A percentile compares a stretch with the other conserved stretches of the same genome.
Evolutionary conservation across 2,329 filamentous ascomycete genomes (phyloP).

Genomic region (Tolypocladium nubicola): DNA sequence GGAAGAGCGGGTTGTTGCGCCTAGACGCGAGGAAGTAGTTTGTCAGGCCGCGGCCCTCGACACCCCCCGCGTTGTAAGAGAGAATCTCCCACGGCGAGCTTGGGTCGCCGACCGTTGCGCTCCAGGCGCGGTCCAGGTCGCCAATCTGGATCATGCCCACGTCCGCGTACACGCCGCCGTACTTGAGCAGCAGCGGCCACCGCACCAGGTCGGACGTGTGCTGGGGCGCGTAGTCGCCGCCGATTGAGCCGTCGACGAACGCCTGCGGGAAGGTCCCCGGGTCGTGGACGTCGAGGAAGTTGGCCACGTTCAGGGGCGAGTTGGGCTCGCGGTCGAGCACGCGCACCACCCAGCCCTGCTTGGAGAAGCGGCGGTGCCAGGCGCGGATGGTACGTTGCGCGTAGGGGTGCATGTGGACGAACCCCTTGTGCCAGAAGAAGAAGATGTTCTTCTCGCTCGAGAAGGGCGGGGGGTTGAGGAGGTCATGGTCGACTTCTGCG

Average conservation of each 20-base stretch:
- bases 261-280: slow-evolving; percentile 33
- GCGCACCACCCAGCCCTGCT: slow-evolving; percentile 40
- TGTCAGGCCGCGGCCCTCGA: slow-evolving; percentile 23
- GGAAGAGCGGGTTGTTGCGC: slow-evolving; percentile 35
- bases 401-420: slow-evolving; percentile 36
- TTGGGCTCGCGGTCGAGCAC: slow-evolving; percentile 33
- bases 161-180: slow-evolving; percentile 49
- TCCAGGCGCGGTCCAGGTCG: slow-evolving; percentile 44
- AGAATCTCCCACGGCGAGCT: slow-evolving; percentile 35
- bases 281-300: slow-evolving; percentile 36
- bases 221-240: slow-evolving; percentile 38
- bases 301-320: slow-evolving; percentile 36
- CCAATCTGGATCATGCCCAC: slow-evolving; percentile 47
- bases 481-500: slow-evolving; percentile 29
- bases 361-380: slow-evolving; percentile 42
- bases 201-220: slow-evolving; percentile 49
- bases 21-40: slow-evolving; percentile 37
- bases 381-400: slow-evolving; percentile 40
- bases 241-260: slow-evolving; percentile 36
- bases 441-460: slow-evolving; percentile 41
- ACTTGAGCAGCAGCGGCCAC: slow-evolving; percentile 42
- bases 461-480: slow-evolving; percentile 27
- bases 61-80: slow-evolving; percentile 30
- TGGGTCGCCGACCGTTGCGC: slow-evolving; percentile 33
- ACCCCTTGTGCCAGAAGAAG: slow-evolving; percentile 48